Percentiles rank a stretch among this genome's conserved stretches.
Evolutionary conservation across 2,329 filamentous ascomycete genomes (phyloP).

Genomic region (Alternaria tenuissima): DNA sequence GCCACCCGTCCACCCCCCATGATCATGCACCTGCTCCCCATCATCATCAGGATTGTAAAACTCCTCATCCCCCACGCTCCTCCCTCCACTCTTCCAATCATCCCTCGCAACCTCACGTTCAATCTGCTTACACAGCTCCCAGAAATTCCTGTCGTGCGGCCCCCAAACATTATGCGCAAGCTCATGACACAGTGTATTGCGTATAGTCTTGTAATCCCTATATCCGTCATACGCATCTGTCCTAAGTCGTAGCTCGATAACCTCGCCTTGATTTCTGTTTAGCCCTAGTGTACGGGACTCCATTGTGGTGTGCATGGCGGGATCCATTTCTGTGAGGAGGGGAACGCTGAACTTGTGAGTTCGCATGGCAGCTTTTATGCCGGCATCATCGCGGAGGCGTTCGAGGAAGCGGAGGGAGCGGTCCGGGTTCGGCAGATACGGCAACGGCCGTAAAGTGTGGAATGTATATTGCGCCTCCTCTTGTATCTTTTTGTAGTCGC

Average conservation of each 20-base stretch:
- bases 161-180: slow-evolving; percentile 89
- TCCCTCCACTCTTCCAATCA: slow-evolving; percentile 79
- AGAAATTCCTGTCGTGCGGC: slow-evolving; percentile 86
- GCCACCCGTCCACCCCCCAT: slow-evolving; percentile 56
- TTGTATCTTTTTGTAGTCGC: slow-evolving; percentile 58
- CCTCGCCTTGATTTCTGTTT: slow-evolving; percentile 87
- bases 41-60: slow-evolving; percentile 39
- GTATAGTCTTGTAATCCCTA: slow-evolving; percentile 88
- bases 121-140: slow-evolving; percentile 86
- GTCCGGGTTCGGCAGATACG: slow-evolving; percentile 78
- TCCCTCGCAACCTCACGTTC: slow-evolving; percentile 83
- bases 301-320: slow-evolving; percentile 80
- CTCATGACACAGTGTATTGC: slow-evolving; percentile 93
- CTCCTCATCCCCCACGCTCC: slow-evolving; percentile 44
- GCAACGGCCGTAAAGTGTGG: slow-evolving; percentile 75
- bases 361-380: slow-evolving; percentile 83
- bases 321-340: slow-evolving; percentile 95
- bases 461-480: slow-evolving; percentile 82
- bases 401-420: slow-evolving; percentile 76
- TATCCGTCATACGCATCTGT: slow-evolving; percentile 96
- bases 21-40: slow-evolving; percentile 42
- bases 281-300: slow-evolving; percentile 84
- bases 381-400: slow-evolving; percentile 80
- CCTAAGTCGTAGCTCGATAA: slow-evolving; percentile 88
- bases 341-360: slow-evolving; percentile 86